phyloP scores from a whole-genome alignment of 2,329 filamentous ascomycete genomes.

The Fusarium sp. region DNA sequence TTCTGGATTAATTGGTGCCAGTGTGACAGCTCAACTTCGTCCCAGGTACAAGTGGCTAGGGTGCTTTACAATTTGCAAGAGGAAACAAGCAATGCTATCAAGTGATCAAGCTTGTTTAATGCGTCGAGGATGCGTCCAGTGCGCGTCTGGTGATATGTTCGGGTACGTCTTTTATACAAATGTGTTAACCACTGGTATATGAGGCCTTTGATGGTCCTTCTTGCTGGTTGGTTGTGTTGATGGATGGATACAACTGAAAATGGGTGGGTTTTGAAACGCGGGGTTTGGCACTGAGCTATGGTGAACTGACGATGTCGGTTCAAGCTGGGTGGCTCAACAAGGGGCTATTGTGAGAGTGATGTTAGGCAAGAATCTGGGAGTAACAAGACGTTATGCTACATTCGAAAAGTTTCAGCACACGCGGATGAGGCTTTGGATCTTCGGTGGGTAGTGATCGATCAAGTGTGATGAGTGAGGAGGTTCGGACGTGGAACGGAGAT shows the following conservation, averaged over 20 bases:
- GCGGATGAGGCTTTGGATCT: not conserved
- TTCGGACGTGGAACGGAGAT: not conserved
- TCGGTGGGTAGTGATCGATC: not conserved
- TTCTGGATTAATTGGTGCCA: constrained; percentile 31
- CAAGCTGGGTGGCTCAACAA: not conserved
- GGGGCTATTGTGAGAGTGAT: not conserved
- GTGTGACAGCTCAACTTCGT: constrained; percentile 17
- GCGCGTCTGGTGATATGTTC: not conserved
- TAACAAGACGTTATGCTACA: not conserved
- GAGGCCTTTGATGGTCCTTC: not conserved
- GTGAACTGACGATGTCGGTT: constrained; percentile 14
- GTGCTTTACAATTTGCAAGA: not conserved
- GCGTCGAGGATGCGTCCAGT: not conserved
- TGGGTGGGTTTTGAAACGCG: constrained; percentile 30
- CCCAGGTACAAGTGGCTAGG: not conserved
- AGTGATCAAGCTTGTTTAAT: not conserved
- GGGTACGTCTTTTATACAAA: not conserved
- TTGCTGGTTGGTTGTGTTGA: not conserved
- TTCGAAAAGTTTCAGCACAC: not conserved
- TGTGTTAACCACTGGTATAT: not conserved
- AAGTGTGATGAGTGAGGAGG: not conserved
- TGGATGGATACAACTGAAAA: not conserved
- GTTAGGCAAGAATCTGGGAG: not conserved
- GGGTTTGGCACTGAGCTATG: constrained; percentile 17
- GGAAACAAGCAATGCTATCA: not conserved